Evolutionary conservation across 441 rosid genomes (phyloP).

Genomic region (Pelargonium cotyledonis): DNA sequence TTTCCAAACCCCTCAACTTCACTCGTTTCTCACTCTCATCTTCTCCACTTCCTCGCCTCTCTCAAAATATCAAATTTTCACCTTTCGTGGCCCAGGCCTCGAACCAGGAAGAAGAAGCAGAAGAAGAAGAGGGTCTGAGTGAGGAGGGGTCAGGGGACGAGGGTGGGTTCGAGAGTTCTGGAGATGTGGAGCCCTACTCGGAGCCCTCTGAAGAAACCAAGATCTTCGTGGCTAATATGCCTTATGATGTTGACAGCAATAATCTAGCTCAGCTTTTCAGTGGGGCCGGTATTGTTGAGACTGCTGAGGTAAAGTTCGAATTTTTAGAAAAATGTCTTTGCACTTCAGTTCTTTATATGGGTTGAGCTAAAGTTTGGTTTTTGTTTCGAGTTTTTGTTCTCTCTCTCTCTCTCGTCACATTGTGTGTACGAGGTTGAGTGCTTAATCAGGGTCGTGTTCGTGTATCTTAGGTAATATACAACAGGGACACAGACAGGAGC

Average conservation of each 20-base stretch:
- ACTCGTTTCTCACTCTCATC: neutral
- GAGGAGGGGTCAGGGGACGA: too few relatives aligned
- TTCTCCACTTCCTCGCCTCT: slow-evolving; percentile 9
- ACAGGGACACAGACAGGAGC: slow-evolving; percentile 23
- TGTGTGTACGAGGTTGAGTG: neutral
- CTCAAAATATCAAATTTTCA: slow-evolving; percentile 12
- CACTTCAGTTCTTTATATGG: too few relatives aligned
- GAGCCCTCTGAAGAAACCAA: slow-evolving; percentile 30
- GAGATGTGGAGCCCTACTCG: slow-evolving; percentile 16
- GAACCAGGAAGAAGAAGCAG: slow-evolving; percentile 24
- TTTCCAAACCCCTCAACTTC: slow-evolving; percentile 15
- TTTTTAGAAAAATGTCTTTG: neutral
- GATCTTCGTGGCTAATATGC: slow-evolving; percentile 30
- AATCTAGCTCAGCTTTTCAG: slow-evolving; percentile 27
- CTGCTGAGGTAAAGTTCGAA: slow-evolving; percentile 21
- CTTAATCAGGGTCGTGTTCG: neutral
- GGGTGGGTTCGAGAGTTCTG: neutral
- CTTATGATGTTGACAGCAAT: slow-evolving; percentile 24
- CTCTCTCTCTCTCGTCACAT: too few relatives aligned
- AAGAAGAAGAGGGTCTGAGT: slow-evolving; percentile 11
- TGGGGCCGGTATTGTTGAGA: slow-evolving; percentile 26
- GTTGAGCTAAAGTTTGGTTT: neutral
- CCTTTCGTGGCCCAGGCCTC: slow-evolving; percentile 26
- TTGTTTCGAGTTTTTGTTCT: neutral
- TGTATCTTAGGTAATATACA: slow-evolving; percentile 17